Conservation (phyloP, 2,329 filamentous ascomycete species). For the Pezicula rhizophila region DNA sequence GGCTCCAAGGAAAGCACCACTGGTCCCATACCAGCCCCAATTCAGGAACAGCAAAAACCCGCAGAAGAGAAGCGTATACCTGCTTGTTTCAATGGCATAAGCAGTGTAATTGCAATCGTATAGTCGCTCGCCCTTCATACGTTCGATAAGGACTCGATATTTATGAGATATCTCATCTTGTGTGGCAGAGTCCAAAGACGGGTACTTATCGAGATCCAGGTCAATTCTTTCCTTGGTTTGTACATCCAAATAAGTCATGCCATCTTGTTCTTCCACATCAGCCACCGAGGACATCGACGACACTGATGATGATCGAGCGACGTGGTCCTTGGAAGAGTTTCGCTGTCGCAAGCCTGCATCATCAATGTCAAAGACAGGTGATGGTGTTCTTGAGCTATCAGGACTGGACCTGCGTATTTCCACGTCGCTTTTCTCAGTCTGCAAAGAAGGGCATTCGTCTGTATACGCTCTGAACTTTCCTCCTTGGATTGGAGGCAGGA, state of each 20-base stretch:
- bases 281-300: constrained; percentile 53
- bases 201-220: constrained; percentile 75
- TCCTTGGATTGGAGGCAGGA: constrained; percentile 85
- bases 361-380: constrained; percentile 26
- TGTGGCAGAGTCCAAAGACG: constrained; percentile 63
- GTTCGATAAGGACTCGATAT: constrained; percentile 72
- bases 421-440: constrained; percentile 31
- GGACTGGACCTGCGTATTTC: constrained; percentile 27
- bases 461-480: constrained; percentile 61
- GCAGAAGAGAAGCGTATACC: constrained; percentile 64
- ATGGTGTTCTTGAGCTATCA: constrained; percentile 25
- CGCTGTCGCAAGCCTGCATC: constrained; percentile 15
- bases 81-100: constrained; percentile 67
- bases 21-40: constrained; percentile 60
- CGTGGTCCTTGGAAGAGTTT: constrained; percentile 6
- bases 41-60: constrained; percentile 57
- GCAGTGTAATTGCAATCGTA: constrained; percentile 79
- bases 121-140: constrained; percentile 67
- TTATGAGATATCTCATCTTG: constrained; percentile 73
- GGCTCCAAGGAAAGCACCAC: constrained; percentile 69
- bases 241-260: constrained; percentile 63
- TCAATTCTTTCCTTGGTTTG: constrained; percentile 69
- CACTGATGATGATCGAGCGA: constrained; percentile 42
- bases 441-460: constrained; percentile 23
- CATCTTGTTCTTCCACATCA: constrained; percentile 41